phyloP scores from a whole-genome alignment of 2,329 filamentous ascomycete genomes.

The Onygenales sp. region DNA sequence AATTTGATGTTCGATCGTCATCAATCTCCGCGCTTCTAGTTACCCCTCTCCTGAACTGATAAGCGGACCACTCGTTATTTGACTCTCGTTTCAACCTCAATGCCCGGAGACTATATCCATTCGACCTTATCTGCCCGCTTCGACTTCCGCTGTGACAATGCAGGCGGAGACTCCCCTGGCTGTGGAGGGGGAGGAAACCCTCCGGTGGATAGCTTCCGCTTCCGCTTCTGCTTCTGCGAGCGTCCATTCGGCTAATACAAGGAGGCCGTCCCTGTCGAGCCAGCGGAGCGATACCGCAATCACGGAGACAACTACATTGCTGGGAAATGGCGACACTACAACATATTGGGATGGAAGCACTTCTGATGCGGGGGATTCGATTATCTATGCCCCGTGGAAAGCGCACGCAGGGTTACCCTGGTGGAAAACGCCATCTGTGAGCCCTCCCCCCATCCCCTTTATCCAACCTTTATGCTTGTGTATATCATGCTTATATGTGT shows the following conservation, averaged over 20 bases:
- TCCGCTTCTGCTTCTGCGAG: neutral
- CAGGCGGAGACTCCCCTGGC: neutral
- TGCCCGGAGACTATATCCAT: neutral
- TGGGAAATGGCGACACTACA: neutral
- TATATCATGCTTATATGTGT: neutral
- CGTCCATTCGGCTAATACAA: neutral
- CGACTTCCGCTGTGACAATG: neutral
- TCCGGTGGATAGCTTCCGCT: neutral
- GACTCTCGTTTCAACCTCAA: neutral
- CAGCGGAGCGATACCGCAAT: neutral
- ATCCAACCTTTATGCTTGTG: neutral
- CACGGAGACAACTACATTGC: neutral
- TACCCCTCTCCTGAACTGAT: too few relatives aligned
- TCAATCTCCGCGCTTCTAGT: too few relatives aligned
- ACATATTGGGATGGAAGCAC: neutral
- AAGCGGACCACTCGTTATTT: too few relatives aligned
- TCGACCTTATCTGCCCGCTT: neutral
- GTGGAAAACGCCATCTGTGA: slow-evolving; percentile 44
- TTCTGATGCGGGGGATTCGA: neutral
- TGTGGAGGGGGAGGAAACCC: neutral
- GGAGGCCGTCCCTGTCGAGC: neutral
- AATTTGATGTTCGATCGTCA: too few relatives aligned
- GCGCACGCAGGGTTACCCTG: slow-evolving; percentile 31
- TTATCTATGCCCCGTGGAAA: neutral
- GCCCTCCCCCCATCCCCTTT: slow-evolving; percentile 11